Conservation (phyloP, 768 basidiomycete species). For the Agrocybe pediades region DNA sequence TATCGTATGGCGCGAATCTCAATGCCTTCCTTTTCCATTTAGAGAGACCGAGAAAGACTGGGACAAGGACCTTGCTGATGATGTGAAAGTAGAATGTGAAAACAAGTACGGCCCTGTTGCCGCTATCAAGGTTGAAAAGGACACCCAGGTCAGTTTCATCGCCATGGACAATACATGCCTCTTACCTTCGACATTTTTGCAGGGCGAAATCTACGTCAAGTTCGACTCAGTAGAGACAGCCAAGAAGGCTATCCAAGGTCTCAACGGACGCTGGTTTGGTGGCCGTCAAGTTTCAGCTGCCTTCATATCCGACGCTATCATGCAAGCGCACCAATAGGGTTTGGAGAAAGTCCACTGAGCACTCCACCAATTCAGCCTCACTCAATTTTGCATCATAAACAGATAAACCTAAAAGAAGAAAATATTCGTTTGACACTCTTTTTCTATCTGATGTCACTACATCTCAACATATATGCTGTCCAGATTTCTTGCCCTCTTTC, state of each 20-base stretch:
- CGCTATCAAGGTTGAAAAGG: conserved; percentile 91
- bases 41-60: conserved; percentile 96
- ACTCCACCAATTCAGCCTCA: conserved; percentile 18
- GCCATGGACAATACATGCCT: background rate
- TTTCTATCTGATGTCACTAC: conserved; percentile 25
- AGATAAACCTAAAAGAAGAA: conserved; percentile 23
- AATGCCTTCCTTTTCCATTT: conserved; percentile 7
- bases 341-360: conserved; percentile 9
- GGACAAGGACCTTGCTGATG: conserved; percentile 95
- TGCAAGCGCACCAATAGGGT: conserved; percentile 83
- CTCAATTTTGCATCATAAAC: conserved; percentile 35
- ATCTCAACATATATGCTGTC: conserved; percentile 26
- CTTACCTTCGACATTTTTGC: conserved; percentile 13
- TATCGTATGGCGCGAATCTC: background rate
- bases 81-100: conserved; percentile 94
- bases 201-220: conserved; percentile 98
- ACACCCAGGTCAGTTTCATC: conserved; percentile 69
- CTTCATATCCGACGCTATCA: conserved; percentile 92
- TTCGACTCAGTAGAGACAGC: conserved; percentile 81
- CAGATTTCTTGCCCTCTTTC: conserved; percentile 21
- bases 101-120: conserved; percentile 86
- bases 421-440: conserved; percentile 34
- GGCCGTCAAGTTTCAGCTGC: conserved; percentile 85
- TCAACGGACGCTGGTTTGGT: conserved; percentile 97
- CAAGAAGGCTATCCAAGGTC: conserved; percentile 81